Base-by-base conservation (phyloP, 2,329 filamentous ascomycete species). In the Scedosporium aurantiacum region DNA sequence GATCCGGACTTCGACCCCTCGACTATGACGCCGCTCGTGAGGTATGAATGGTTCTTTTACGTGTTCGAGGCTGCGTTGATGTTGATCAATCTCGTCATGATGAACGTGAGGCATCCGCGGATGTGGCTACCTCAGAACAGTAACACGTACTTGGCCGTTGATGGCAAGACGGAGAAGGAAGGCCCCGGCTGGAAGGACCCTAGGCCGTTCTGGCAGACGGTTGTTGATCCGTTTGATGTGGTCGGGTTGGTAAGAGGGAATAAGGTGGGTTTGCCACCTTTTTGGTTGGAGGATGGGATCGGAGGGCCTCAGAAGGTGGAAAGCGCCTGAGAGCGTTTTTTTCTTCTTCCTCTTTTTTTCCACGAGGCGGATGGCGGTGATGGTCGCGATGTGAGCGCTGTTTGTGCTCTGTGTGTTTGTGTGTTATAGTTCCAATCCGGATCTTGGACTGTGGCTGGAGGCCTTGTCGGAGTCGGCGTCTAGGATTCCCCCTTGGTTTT, bases 11-110 rank as follows among this genome's bases (percentile, higher is more conserved):
- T 76, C 57, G 74, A 77, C 41, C 69, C 71, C 3, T 65, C 59
- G 32, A 66, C 65, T 1, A 64, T 80, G 1, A 77, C 73, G 10
- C 75, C 79, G 0, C 70, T 82, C 23, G 63, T 84, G n/a, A 74
- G 79, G 23, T 80, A 83, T 64, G 82, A 85, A 68, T 82, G 77
- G 76, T 84, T 78, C 69, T 85, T 85, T 64, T 83, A 80, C 66
- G 74, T 84, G 21, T 84, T 84, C 62, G 82, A 85, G 70, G 78
- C 75, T 1, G 64, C 67, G 0, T 68, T 82, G 12, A 84, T 84
- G 82, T 65, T 83, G 1, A 47, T 66, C 54, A 84, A 84, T 65
- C 72, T 73, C 8, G 68, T 74, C 37, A 66, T 84, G 65, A 74
- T 81, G 68, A 84, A 83, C 63, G 45, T 74, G 2, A 70, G 77